Base-by-base conservation (phyloP, 2,329 filamentous ascomycete species). In the Aspergillus sp. region DNA sequence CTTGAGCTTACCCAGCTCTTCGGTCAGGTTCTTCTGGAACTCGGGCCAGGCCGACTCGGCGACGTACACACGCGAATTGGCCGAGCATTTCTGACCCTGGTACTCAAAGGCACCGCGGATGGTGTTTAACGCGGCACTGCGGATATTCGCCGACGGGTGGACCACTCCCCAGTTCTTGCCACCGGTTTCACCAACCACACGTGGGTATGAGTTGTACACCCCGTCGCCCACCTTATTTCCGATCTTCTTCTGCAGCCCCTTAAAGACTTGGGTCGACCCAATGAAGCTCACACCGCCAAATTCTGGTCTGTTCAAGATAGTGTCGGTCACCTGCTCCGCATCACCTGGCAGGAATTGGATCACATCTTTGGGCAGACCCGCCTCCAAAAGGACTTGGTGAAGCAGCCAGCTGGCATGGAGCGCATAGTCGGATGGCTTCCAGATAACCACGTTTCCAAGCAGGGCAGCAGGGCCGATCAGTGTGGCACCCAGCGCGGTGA, bases 281-380 rank as follows among this genome's bases (percentile, higher is more conserved):
- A 90, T 97, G 75, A 90, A 97, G 74, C 96, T 90, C 19, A 97
- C 81, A n/a, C 87, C 86, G 7, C 90, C 85, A 58, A 97, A 93
- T 47, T 94, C 76, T 54, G 74, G 81, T 74, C 93, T 88, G 41
- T 76, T 76, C 37, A 96, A 78, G 7, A 88, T 86, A 30, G 79
- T 77, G 64, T 83, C 82, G 45, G 90, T 96, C 46, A 96, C 81
- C 66, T 89, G 82, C 44, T 85, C 86, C 4, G 91, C 86, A 60
- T 95, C 84, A 44, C 91, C 91, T 3, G 90, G 90, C 8, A 96
- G 81, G 64, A 95, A 95, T 69, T 96, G 91, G 52, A 97, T 89
- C 40, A 96, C 91, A 54, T 91, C 83, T 58, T 82, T 81, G 33
- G 90, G 90, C 41, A 97, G 80, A 33, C 91, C 90, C 27, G 91